Evolutionary conservation across 2,329 filamentous ascomycete species (phyloP), one percentile per base, ranked within the genome.

Genomic region (Hymenoscyphus occultus): DNA sequence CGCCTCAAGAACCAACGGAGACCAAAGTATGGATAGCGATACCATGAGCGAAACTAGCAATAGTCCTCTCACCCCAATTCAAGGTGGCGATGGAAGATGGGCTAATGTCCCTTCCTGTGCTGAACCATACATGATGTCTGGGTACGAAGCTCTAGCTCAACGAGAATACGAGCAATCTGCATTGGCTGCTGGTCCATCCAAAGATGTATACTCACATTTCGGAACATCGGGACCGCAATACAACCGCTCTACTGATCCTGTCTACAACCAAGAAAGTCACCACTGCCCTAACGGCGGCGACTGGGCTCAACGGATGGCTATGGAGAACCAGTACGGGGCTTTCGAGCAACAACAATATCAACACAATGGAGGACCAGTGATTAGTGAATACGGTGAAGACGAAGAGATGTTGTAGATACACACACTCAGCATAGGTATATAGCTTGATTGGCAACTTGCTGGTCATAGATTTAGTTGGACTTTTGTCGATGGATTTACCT

Each of bases 91-190:
- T 65, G 81, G 84, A 32, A 80, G 81, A 61, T 88, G 86, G 84
- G 71, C 62, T 65, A 45, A 62, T 51, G 42, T 70, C 72, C 35
- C 75, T 64, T 59, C 66, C 28, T 71, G 66, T 60, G 71, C 70
- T 22, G 78, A 73, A 68, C 92, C 92, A 0, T 97, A 97, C 77
- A 96, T 97, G 85, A 77, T 85, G 59, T 89, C 86, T 6, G 93
- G 93, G 14, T 97, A 96, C 74, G 90, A 92, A 72, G 81, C 86
- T 73, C 78, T 90, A 64, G 86, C 89, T 65, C 81, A 82, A 65
- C 82, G 86, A 62, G 88, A 91, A 73, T 86, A 88, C 67, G 83
- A 89, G 71, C 78, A 82, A 63, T 82, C 81, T 2, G 19, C 10
- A 28, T 5, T 51, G 19, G 19, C 48, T 5, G 78, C 77, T 2